Evolutionary conservation across 2,329 filamentous ascomycete genomes (phyloP).

Genomic region (Penicillium sp.): DNA sequence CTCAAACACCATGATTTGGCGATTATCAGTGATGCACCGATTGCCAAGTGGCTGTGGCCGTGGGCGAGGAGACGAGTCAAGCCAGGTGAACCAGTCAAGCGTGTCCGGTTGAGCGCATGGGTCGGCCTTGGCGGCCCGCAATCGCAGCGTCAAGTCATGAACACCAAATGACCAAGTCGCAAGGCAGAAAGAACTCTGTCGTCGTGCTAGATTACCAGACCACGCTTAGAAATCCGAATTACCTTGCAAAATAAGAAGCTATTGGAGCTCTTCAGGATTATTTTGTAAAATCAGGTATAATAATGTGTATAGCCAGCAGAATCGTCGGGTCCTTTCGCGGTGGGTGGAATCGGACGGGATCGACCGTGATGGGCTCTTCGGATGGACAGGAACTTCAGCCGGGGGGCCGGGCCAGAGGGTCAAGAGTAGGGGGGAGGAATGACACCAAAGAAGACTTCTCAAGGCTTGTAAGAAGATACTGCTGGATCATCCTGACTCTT

Average conservation of each 20-base stretch:
- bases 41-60: no score
- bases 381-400: slow-evolving; percentile 12
- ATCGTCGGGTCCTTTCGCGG: background rate
- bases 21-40: no score
- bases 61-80: background rate
- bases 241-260: no score
- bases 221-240: no score
- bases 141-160: background rate
- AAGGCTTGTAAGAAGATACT: background rate
- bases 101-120: background rate
- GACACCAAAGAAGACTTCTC: background rate
- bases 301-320: background rate
- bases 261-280: no score
- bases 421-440: background rate
- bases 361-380: slow-evolving; percentile 19
- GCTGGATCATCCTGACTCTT: no score
- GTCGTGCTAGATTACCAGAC: no score
- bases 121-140: slow-evolving; percentile 9
- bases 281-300: no score
- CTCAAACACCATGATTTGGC: no score
- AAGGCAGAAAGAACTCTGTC: background rate
- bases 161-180: background rate
- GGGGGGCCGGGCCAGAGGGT: background rate
- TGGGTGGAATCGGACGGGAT: slow-evolving; percentile 13
- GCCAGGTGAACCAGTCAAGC: background rate